These are phyloP conservation scores for Noccaea bulbosa DNA, from an alignment of 345 rosid genomes.

Conservation along the genomic window DNA sequence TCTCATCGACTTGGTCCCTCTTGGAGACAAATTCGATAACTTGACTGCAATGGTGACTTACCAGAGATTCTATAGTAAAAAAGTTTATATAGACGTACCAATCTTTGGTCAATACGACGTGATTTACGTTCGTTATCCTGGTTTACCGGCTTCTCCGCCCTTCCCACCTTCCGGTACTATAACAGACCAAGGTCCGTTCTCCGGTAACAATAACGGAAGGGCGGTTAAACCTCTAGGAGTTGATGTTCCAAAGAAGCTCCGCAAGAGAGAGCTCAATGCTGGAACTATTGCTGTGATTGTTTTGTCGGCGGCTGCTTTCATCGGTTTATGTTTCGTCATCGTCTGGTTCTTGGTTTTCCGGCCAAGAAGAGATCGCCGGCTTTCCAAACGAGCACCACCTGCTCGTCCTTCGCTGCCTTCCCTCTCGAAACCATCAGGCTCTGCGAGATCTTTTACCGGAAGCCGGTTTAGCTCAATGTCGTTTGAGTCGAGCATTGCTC, in stretches of 20 bases:
- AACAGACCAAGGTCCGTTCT: slow-evolving; percentile 67
- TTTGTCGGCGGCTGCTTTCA: slow-evolving; percentile 64
- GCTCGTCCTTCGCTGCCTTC: slow-evolving; percentile 55
- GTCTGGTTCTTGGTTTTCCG: slow-evolving; percentile 66
- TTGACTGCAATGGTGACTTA: slow-evolving; percentile 75
- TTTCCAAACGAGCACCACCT: slow-evolving; percentile 47
- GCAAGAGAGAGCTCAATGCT: slow-evolving; percentile 54
- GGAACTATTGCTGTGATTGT: slow-evolving; percentile 71
- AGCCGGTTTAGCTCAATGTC: slow-evolving; percentile 81
- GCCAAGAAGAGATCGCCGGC: slow-evolving; percentile 41
- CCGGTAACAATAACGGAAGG: slow-evolving; percentile 53
- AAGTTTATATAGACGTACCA: slow-evolving; percentile 64
- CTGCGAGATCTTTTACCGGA: slow-evolving; percentile 58
- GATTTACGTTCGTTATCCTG: slow-evolving; percentile 82
- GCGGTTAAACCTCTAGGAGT: slow-evolving; percentile 85
- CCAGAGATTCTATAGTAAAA: slow-evolving; percentile 87
- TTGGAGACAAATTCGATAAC: slow-evolving; percentile 75
- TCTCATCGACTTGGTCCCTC: slow-evolving; percentile 87
- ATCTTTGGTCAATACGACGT: slow-evolving; percentile 80
- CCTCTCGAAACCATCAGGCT: slow-evolving; percentile 74
- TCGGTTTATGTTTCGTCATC: slow-evolving; percentile 60
- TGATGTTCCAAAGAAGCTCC: slow-evolving; percentile 63
- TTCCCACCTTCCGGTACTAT: slow-evolving; percentile 50
- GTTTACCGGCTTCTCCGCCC: slow-evolving; percentile 95
- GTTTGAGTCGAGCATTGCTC: slow-evolving; percentile 81